Conservation (phyloP, 805 yeast genomes). For the Komagataella kurtzmanii region DNA sequence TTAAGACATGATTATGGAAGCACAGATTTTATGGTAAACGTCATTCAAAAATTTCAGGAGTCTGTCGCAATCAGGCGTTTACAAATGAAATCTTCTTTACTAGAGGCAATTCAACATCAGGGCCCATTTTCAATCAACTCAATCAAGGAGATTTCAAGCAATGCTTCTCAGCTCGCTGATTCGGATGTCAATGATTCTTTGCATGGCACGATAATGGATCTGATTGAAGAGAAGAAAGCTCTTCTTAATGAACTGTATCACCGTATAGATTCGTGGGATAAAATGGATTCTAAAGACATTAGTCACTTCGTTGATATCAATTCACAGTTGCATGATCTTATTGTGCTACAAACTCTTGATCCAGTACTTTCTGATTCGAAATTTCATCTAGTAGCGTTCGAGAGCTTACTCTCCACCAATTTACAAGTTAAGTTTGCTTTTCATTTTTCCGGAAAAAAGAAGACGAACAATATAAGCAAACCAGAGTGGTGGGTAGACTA, state of each 20-base stretch:
- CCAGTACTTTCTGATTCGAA: slow-evolving; percentile 18
- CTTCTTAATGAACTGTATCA: not conserved
- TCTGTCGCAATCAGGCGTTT: not conserved
- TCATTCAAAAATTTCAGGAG: not conserved
- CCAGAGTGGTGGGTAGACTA: slow-evolving; percentile 62
- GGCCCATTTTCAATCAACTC: not conserved
- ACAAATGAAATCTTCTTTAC: not conserved
- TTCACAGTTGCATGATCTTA: slow-evolving; percentile 7
- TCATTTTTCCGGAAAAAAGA: slow-evolving; percentile 44
- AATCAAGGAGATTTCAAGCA: not conserved
- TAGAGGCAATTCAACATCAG: not conserved
- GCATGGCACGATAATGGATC: not conserved
- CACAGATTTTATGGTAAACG: not conserved
- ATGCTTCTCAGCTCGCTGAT: not conserved
- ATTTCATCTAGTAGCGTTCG: slow-evolving; percentile 38
- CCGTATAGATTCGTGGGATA: not conserved
- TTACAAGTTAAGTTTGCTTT: slow-evolving; percentile 37
- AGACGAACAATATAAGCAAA: slow-evolving; percentile 50
- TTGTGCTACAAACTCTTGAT: slow-evolving; percentile 18
- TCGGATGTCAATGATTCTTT: not conserved
- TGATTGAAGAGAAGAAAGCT: not conserved
- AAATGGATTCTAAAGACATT: not conserved
- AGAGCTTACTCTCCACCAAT: slow-evolving; percentile 25
- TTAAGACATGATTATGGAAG: not conserved
- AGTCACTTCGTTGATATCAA: not conserved